Conservation (phyloP, 108 stramenopile genomes). For the Cylindrotheca fusiformis region DNA sequence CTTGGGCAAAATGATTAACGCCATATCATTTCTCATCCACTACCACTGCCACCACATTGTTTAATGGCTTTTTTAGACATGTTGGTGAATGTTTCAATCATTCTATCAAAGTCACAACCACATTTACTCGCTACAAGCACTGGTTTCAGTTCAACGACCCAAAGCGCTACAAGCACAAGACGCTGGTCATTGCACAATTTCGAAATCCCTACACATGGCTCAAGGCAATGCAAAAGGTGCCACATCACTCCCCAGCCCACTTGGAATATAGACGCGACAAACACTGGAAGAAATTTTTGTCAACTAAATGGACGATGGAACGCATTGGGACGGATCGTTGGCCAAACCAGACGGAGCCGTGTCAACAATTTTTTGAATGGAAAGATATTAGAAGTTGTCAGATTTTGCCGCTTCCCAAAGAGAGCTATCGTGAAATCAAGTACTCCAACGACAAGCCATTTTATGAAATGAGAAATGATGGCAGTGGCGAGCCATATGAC, state of each 20-base stretch:
- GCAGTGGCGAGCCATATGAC: slow-evolving; percentile 66
- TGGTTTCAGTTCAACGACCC: slow-evolving; percentile 65
- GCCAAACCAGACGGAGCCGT: slow-evolving; percentile 37
- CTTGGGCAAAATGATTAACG: too few relatives aligned
- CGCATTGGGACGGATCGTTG: slow-evolving; percentile 62
- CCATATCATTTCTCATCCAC: too few relatives aligned
- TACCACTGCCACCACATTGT: too few relatives aligned
- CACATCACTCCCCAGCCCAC: slow-evolving; percentile 55
- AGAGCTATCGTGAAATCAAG: slow-evolving; percentile 41
- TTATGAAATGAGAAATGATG: slow-evolving; percentile 90
- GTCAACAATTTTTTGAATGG: slow-evolving; percentile 78
- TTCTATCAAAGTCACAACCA: slow-evolving; percentile 37
- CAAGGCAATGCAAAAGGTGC: slow-evolving; percentile 68
- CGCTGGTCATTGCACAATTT: slow-evolving; percentile 79
- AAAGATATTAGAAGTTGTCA: slow-evolving; percentile 72
- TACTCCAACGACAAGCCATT: slow-evolving; percentile 81
- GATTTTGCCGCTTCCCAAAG: slow-evolving; percentile 52
- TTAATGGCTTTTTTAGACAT: too few relatives aligned
- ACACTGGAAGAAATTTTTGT: slow-evolving; percentile 71
- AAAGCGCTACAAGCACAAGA: slow-evolving; percentile 53
- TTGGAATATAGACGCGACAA: slow-evolving; percentile 29
- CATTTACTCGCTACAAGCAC: slow-evolving; percentile 84
- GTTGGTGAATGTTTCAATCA: slow-evolving; percentile 33
- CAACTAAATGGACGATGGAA: slow-evolving; percentile 76
- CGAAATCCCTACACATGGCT: slow-evolving; percentile 83